Evolutionary conservation across 306 rosid genomes (phyloP).

Genomic region (Cucumis melo): DNA sequence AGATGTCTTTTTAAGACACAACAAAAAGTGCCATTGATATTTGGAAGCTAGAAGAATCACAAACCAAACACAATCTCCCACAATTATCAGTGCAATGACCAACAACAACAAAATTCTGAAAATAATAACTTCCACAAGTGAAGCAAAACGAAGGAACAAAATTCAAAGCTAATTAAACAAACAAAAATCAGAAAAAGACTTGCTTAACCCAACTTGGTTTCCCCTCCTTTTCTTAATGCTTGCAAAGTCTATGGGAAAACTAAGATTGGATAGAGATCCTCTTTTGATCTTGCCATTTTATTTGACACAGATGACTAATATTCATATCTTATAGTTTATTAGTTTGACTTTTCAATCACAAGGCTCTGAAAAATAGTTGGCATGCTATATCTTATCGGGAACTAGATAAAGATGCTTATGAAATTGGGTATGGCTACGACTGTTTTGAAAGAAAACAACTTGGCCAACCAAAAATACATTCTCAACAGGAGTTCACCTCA

Average conservation of each 20-base stretch:
- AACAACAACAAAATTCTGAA: background rate
- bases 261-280: background rate
- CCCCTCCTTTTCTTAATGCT: background rate
- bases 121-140: background rate
- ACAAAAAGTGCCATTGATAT: background rate
- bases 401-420: background rate
- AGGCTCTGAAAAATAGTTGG: background rate
- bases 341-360: conserved; percentile 1
- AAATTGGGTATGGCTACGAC: background rate
- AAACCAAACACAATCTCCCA: background rate
- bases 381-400: background rate
- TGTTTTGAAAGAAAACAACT: background rate
- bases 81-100: background rate
- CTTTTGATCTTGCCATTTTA: background rate
- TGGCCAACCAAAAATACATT: background rate
- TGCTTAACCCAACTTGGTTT: background rate
- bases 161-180: background rate
- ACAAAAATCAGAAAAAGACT: background rate
- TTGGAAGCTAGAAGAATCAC: background rate
- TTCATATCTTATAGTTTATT: background rate
- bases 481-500: background rate
- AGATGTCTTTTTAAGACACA: too few species aligned
- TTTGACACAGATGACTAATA: background rate
- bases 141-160: background rate
- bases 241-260: background rate